A percentile compares a stretch with the other conserved stretches of the same genome.
Evolutionary conservation across 495 filamentous ascomycete species (phyloP).

Genomic region (Elasticomyces elasticus): DNA sequence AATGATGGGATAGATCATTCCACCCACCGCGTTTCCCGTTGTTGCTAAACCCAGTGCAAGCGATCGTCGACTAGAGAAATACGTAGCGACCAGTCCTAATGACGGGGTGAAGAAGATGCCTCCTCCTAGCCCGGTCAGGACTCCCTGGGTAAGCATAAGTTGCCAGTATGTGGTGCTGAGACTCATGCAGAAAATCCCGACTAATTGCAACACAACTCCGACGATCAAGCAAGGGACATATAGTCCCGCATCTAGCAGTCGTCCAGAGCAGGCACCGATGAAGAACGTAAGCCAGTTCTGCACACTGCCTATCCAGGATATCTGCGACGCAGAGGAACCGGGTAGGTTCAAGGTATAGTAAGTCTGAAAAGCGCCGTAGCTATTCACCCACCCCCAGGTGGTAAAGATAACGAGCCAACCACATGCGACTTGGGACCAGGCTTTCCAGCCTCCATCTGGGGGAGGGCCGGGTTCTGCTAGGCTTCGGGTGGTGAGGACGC

Average conservation of each 20-base stretch:
- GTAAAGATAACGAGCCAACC: constrained; percentile 59
- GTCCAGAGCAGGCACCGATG: constrained; percentile 35
- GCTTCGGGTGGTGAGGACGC: constrained; percentile 13
- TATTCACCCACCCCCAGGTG: constrained; percentile 67
- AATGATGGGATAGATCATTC: constrained; percentile 69
- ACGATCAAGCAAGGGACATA: constrained; percentile 35
- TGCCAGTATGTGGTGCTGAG: constrained; percentile 65
- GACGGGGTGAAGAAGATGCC: constrained; percentile 66
- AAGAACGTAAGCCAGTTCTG: constrained; percentile 47
- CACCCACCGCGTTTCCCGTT: constrained; percentile 63
- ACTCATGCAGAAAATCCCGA: constrained; percentile 68
- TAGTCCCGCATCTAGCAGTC: constrained; percentile 27
- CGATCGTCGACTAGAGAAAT: constrained; percentile 57
- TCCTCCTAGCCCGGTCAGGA: constrained; percentile 64
- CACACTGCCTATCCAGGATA: constrained; percentile 50
- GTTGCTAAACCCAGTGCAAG: constrained; percentile 63
- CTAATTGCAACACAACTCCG: constrained; percentile 48
- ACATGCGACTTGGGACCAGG: constrained; percentile 59
- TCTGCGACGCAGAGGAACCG: constrained; percentile 35
- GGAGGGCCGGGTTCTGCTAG: constrained; percentile 45
- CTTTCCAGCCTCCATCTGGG: constrained; percentile 51
- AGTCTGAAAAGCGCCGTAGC: constrained; percentile 69
- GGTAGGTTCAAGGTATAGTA: constrained; percentile 52
- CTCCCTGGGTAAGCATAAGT: constrained; percentile 69
- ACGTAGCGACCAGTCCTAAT: constrained; percentile 59